Evolutionary conservation across 75 land plant species (phyloP), one percentile per base, ranked within the genome.

Genomic region (Picea glauca): DNA sequence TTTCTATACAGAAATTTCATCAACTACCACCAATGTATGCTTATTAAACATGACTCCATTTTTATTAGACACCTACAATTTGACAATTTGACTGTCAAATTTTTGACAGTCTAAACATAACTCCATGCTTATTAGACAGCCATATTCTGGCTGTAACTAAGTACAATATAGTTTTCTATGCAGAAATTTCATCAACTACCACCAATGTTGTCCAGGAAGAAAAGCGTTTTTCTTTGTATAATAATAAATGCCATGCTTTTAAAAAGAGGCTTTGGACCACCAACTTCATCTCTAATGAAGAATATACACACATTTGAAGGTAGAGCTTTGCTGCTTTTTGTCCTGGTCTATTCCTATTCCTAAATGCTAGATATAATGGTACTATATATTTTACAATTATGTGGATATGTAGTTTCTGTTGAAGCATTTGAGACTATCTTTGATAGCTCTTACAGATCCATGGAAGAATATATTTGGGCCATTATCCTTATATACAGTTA

Each of bases 371-470:
- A 68, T 14, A 65, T 65, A 26, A 9, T 26, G 13, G 9, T 13
- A 3, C 38, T 68, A 8, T 20, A 68, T 68, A 18, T 67, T 8
- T 68, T 40, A 18, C 72, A 38, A 68, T 13, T 8, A 35, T 68
- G 17, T 68, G 20, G 50, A 68, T 38, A 5, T 38, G 9, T 2
- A 68, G 9, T 68, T 68, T 64, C 30, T 17, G 14, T 31, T 64
- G 4, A 63, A 38, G 72, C 72, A 68, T 68, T 40, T 68, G 40
- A 68, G 38, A 68, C 33, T 1, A 43, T 35, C 5, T 68, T 6
- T 68, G 72, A 68, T 38, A 68, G 33, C 46, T 68, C 40, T 38
- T 38, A 43, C 72, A 68, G 72, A n/a, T 43, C n/a, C n/a, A 40
- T 20, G 23, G 20, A 5, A 11, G 35, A 40, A 21, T 43, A 9